phyloP scores from a whole-genome alignment of 2,329 filamentous ascomycete species.

The Scedosporium boydii region DNA sequence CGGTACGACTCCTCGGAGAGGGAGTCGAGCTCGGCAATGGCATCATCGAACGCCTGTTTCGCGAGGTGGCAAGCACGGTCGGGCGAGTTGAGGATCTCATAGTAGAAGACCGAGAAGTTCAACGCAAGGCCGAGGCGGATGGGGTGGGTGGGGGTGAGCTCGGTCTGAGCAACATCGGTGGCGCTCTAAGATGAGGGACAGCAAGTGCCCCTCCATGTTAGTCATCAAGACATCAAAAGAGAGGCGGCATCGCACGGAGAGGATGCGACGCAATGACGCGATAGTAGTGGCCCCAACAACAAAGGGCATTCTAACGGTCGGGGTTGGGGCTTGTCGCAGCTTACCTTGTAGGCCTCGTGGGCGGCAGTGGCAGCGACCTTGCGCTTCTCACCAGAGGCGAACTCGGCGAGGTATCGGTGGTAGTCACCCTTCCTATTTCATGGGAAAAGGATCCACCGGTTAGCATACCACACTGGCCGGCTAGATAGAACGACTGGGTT shows the following conservation, averaged over 20 bases:
- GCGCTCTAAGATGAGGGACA: conserved; percentile 55
- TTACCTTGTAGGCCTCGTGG: conserved; percentile 96
- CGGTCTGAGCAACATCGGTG: conserved; percentile 94
- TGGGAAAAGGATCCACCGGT: background rate
- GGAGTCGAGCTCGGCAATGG: conserved; percentile 96
- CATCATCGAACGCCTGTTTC: conserved; percentile 98
- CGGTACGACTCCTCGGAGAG: conserved; percentile 97
- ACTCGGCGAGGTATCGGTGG: conserved; percentile 91
- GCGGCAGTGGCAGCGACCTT: conserved; percentile 79
- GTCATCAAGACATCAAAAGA: background rate
- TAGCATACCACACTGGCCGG: conserved; percentile 4
- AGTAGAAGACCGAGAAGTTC: conserved; percentile 99
- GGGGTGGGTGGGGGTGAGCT: conserved; percentile 93
- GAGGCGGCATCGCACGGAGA: background rate
- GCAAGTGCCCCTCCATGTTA: conserved; percentile 6
- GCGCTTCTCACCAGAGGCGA: conserved; percentile 85
- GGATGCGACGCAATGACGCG: background rate
- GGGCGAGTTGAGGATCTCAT: conserved; percentile 97
- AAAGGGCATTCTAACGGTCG: background rate
- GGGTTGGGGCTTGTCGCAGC: conserved; percentile 12
- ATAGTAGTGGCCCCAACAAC: background rate
- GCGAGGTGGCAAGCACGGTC: conserved; percentile 96
- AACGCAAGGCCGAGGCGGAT: conserved; percentile 95
- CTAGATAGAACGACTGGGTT: conserved; percentile 1
- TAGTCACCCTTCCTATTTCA: conserved; percentile 86